Percentiles rank a stretch among this genome's conserved stretches.
Evolutionary conservation across 2,329 filamentous ascomycete species (phyloP).

Genomic region (Piedraia hortae): DNA sequence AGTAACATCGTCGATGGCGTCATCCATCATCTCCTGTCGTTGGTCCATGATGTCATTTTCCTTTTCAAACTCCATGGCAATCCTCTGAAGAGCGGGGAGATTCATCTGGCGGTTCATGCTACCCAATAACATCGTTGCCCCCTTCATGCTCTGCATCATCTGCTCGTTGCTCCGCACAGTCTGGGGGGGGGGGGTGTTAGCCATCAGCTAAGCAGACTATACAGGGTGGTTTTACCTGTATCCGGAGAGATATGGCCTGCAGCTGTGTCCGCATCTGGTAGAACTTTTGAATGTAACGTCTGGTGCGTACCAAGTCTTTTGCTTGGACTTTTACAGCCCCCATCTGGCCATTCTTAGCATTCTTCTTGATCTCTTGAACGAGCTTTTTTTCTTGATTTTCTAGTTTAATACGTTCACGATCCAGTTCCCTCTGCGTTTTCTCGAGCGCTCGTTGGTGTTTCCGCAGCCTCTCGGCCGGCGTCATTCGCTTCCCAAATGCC

Average conservation of each 20-base stretch:
- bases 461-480: constrained; percentile 67
- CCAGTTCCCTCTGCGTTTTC: constrained; percentile 87
- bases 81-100: constrained; percentile 74
- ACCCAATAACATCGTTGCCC: constrained; percentile 69
- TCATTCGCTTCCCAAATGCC: constrained; percentile 98
- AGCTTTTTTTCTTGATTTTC: constrained; percentile 98
- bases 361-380: constrained; percentile 88
- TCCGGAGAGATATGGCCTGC: constrained; percentile 79
- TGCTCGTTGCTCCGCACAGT: constrained; percentile 96
- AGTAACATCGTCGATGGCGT: constrained; percentile 90
- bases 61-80: constrained; percentile 96
- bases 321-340: constrained; percentile 97
- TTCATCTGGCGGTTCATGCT: constrained; percentile 99
- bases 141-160: constrained; percentile 99
- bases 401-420: constrained; percentile 79
- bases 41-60: constrained; percentile 99
- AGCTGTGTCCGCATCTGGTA: constrained; percentile 94
- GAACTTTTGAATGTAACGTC: constrained; percentile 94
- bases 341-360: constrained; percentile 92
- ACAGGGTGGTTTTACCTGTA: constrained; percentile 36
- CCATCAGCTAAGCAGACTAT: neutral
- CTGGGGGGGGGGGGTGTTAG: constrained; percentile 21
- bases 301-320: constrained; percentile 80
- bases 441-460: constrained; percentile 93
- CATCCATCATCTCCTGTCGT: constrained; percentile 98